These are phyloP conservation scores for Diutina neorugosa DNA, from an alignment of 1,139 yeast genomes.

Conservation along the genomic window DNA sequence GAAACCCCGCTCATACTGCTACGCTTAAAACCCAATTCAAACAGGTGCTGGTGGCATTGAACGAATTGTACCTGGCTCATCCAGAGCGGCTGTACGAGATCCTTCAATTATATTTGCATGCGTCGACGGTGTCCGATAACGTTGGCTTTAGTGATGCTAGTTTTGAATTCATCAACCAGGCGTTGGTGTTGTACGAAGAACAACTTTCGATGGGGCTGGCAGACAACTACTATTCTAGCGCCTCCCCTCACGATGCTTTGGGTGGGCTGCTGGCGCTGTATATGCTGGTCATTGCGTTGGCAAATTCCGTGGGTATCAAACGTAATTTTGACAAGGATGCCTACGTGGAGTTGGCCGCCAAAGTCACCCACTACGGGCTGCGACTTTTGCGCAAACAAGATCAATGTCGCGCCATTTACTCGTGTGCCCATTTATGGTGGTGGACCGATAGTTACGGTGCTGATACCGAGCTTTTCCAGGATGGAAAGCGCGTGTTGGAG, in stretches of 20 bases:
- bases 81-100: slow-evolving; percentile 36
- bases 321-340: slow-evolving; percentile 49
- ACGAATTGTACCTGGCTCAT: slow-evolving; percentile 47
- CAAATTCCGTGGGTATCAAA: slow-evolving; percentile 50
- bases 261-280: slow-evolving; percentile 27
- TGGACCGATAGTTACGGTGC: slow-evolving; percentile 20
- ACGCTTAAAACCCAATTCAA: slow-evolving; percentile 47
- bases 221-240: slow-evolving; percentile 10
- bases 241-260: slow-evolving; percentile 26
- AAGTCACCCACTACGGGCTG: slow-evolving; percentile 80
- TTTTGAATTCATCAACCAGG: slow-evolving; percentile 85
- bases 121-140: slow-evolving; percentile 70
- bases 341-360: slow-evolving; percentile 72
- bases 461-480: slow-evolving; percentile 13
- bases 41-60: slow-evolving; percentile 58
- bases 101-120: slow-evolving; percentile 39
- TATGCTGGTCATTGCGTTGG: slow-evolving; percentile 32
- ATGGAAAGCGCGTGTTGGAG: slow-evolving; percentile 34
- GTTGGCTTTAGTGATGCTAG: slow-evolving; percentile 41
- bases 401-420: slow-evolving; percentile 83
- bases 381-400: slow-evolving; percentile 84
- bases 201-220: slow-evolving; percentile 20
- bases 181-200: slow-evolving; percentile 83
- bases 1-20: slow-evolving; percentile 16
- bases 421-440: slow-evolving; percentile 94